Percentiles rank a stretch among this genome's conserved stretches.
These are phyloP conservation scores for Scedosporium apiospermum DNA, from an alignment of 2,329 filamentous ascomycete species.

Conservation along the genomic window DNA sequence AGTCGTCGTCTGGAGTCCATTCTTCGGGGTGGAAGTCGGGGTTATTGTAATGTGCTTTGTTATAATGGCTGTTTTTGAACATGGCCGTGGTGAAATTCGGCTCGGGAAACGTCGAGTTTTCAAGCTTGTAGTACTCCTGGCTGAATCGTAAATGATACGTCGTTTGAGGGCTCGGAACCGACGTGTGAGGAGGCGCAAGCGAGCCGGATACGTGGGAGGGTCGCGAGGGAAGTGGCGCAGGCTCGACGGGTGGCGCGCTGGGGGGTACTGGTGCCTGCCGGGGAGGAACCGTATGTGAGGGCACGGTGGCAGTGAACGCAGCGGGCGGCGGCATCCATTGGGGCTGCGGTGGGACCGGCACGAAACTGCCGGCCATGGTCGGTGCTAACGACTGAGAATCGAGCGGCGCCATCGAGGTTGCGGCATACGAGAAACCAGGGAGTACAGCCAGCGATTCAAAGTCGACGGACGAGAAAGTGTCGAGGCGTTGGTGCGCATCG, in stretches of 20 bases:
- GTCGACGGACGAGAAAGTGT: conserved; percentile 31
- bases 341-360: conserved; percentile 23
- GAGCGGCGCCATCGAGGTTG: conserved; percentile 17
- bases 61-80: conserved; percentile 59
- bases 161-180: conserved; percentile 10
- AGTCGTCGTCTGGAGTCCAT: conserved; percentile 31
- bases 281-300: conserved; percentile 16
- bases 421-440: conserved; percentile 27
- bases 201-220: not conserved
- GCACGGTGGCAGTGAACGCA: conserved; percentile 12
- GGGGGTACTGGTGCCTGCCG: conserved; percentile 20
- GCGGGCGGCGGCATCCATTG: conserved; percentile 25
- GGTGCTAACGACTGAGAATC: conserved; percentile 19
- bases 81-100: conserved; percentile 45
- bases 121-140: conserved; percentile 40
- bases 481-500: conserved; percentile 27
- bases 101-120: conserved; percentile 29
- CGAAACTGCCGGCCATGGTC: conserved; percentile 20
- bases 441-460: conserved; percentile 36
- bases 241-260: conserved; percentile 22
- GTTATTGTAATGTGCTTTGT: conserved; percentile 58
- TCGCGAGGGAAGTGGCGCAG: conserved; percentile 12
- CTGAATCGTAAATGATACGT: conserved; percentile 40
- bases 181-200: not conserved
- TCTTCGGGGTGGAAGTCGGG: conserved; percentile 39